Conservation (phyloP, 768 basidiomycete genomes). For the Pleurotus citrinopileatus region DNA sequence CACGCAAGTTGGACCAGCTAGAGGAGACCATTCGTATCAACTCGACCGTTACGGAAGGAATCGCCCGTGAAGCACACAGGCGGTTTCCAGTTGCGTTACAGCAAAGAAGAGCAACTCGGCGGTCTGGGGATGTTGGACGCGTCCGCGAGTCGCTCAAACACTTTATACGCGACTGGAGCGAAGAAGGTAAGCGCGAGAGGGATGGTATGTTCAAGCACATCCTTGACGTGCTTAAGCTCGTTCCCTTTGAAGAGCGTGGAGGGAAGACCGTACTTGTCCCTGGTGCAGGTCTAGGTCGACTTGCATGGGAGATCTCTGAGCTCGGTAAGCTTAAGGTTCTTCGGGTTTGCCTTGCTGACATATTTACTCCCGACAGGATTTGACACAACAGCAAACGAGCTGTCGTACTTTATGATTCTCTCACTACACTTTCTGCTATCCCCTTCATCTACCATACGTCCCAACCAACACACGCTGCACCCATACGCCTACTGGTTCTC, state of each 20-base stretch:
- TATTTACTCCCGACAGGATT: constrained; percentile 34
- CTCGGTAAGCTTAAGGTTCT: constrained; percentile 37
- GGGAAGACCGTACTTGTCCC: constrained; percentile 53
- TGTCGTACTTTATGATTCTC: constrained; percentile 65
- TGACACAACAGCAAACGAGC: constrained; percentile 57
- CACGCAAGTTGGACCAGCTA: constrained; percentile 46
- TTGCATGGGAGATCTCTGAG: constrained; percentile 67
- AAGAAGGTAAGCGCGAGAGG: constrained; percentile 54
- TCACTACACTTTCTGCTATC: constrained; percentile 58
- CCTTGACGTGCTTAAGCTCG: constrained; percentile 38
- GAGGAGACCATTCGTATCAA: constrained; percentile 39
- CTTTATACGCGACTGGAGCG: constrained; percentile 70
- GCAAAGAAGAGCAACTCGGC: no score
- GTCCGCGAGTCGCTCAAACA: constrained; percentile 64
- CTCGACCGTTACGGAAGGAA: constrained; percentile 32
- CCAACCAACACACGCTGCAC: constrained; percentile 48
- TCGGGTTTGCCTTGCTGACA: neutral
- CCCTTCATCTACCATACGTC: constrained; percentile 33
- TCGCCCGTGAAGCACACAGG: constrained; percentile 34
- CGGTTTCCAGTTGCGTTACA: constrained; percentile 25
- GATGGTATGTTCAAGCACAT: constrained; percentile 54
- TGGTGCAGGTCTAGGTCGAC: constrained; percentile 59
- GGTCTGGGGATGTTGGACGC: constrained; percentile 21
- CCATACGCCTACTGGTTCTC: constrained; percentile 73
- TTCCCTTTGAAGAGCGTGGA: constrained; percentile 25